Conservation (phyloP, 2,329 filamentous ascomycete species). For the Alternaria sp. region DNA sequence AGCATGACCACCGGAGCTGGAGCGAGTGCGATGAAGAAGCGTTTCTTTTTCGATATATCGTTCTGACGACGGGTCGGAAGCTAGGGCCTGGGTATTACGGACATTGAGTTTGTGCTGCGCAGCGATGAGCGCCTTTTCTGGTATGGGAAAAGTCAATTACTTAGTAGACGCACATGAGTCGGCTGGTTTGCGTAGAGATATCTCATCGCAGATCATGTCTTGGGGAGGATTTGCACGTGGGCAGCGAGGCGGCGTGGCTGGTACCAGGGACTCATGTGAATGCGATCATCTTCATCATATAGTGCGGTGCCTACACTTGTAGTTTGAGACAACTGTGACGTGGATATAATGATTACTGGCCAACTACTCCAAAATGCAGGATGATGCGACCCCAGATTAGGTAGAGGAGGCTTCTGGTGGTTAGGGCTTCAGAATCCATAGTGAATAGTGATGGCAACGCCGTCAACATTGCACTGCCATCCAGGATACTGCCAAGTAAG, state of each 20-base stretch:
- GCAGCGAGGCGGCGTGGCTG: neutral
- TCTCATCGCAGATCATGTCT: neutral
- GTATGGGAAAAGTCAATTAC: neutral
- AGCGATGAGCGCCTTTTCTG: neutral
- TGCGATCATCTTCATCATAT: neutral
- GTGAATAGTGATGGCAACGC: constrained; percentile 25
- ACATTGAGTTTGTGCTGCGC: neutral
- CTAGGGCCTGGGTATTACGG: neutral
- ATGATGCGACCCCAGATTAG: no score
- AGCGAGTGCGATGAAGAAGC: neutral
- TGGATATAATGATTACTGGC: no score
- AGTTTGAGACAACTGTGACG: no score
- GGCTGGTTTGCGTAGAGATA: neutral
- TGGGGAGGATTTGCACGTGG: no score
- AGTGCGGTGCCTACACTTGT: neutral
- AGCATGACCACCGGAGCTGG: neutral
- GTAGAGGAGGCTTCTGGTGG: no score
- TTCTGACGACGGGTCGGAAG: neutral
- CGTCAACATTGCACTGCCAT: constrained; percentile 37
- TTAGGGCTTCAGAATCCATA: no score
- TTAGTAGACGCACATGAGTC: neutral
- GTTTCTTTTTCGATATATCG: neutral
- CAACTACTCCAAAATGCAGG: no score
- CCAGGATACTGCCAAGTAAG: constrained; percentile 29
- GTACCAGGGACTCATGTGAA: neutral